Base-by-base conservation (phyloP, 352 stramenopile species). In the Lagenidium sp. region DNA sequence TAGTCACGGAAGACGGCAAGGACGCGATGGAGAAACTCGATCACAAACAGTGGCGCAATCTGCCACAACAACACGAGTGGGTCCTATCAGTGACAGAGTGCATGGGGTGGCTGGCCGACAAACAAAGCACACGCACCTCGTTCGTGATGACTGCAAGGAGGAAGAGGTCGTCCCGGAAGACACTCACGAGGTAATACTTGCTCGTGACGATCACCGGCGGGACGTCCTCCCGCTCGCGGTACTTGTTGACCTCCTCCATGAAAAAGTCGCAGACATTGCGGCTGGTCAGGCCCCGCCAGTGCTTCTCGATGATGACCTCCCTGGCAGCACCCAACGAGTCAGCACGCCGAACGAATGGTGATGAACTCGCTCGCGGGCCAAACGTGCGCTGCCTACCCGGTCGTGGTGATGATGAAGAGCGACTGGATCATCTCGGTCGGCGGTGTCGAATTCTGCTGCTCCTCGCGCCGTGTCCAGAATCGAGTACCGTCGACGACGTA, bases 251-350 rank as follows among this genome's bases (percentile, higher is more conserved):
- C 50, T 97, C 82, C 46, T 97, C 88, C 94, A 97, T 98, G 73
- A 98, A 99, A 57, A 96, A 96, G 48, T 99, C 95, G 65, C 95
- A 98, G 40, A 98, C 83, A 47, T 87, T 95, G 46, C 96, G 87
- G 46, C 74, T 94, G 23, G 93, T 98, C 38, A 97, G 76, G 3
- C 86, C 93, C 21, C 95, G 90, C 85, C 96, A 99, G 65, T 99
- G 96, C 57, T 98, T 97, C 69, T 99, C 96, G 57, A 99, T 98
- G 50, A 99, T 85, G 37, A 98, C 85, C 73, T 99, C 95, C 53
- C 82, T 94, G 52, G n/a, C n/a, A n/a, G n/a, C n/a, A n/a, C n/a
- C n/a, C 13, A 47, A 3, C 32, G 36, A 22, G 12, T 40, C 13
- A 46, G 10, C 22, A 21, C 10, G 6, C 10, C 8, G 34, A 20